Conservation (phyloP, 2,329 filamentous ascomycete genomes). For the Ophiocordyceps australis region DNA sequence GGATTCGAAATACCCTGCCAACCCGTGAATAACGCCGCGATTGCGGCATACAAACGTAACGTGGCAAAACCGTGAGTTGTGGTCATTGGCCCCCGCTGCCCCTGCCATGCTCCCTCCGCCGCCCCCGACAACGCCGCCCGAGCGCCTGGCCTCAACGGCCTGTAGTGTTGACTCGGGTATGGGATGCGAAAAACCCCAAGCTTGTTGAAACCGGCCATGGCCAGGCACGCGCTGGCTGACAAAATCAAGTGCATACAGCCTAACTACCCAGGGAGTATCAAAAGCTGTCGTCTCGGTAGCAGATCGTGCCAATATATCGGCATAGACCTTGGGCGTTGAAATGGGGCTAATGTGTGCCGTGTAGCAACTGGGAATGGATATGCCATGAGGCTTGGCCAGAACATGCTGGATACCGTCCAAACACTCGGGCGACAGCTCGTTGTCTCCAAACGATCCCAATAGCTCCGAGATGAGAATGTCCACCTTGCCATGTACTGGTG, state of each 20-base stretch:
- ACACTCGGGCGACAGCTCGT: constrained; percentile 92
- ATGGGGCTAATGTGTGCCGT: constrained; percentile 90
- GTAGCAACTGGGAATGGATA: constrained; percentile 87
- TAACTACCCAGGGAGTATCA: constrained; percentile 88
- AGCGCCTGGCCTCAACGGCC: constrained; percentile 34
- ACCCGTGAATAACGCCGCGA: constrained; percentile 71
- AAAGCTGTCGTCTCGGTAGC: constrained; percentile 52
- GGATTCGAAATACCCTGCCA: constrained; percentile 92
- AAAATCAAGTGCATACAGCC: constrained; percentile 78
- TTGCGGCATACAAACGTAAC: constrained; percentile 62
- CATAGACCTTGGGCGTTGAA: constrained; percentile 66
- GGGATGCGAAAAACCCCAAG: constrained; percentile 69
- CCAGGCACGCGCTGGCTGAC: constrained; percentile 47
- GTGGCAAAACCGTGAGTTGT: constrained; percentile 70
- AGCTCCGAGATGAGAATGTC: constrained; percentile 92
- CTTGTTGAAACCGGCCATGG: constrained; percentile 48
- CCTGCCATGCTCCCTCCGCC: constrained; percentile 58
- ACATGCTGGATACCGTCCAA: constrained; percentile 90
- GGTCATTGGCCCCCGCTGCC: constrained; percentile 70
- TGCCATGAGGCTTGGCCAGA: constrained; percentile 58
- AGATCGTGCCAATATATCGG: constrained; percentile 53
- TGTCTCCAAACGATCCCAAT: constrained; percentile 88
- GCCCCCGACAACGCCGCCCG: constrained; percentile 45
- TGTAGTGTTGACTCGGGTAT: constrained; percentile 40
- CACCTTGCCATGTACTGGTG: constrained; percentile 43